Conservation (phyloP, 257 asterid species). For the Solanum bulbocastanum region DNA sequence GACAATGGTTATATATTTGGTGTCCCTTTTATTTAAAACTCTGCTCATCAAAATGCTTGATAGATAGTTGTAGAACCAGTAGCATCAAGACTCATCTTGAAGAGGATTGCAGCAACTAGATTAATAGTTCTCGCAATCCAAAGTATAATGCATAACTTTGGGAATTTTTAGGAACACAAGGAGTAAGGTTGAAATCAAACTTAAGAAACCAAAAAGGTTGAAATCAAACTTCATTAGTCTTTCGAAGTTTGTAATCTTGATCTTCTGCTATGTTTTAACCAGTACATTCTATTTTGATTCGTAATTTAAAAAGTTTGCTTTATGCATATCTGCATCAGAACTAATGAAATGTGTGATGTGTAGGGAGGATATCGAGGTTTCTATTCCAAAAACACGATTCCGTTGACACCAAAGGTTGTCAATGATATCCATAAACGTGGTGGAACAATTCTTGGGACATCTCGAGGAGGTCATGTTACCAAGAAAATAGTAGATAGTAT, state of each 20-base stretch:
- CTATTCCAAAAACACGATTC: constrained; percentile 58
- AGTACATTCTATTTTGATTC: neutral
- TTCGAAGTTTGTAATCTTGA: neutral
- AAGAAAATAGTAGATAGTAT: constrained; percentile 88
- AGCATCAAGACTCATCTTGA: neutral
- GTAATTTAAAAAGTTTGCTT: neutral
- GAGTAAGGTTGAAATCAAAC: neutral
- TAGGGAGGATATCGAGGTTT: constrained; percentile 90
- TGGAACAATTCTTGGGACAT: constrained; percentile 80
- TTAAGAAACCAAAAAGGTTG: neutral
- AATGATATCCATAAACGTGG: constrained; percentile 90
- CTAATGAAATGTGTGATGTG: constrained; percentile 12
- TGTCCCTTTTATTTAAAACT: neutral
- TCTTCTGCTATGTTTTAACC: neutral
- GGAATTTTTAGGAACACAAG: neutral
- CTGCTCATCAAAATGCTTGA: neutral
- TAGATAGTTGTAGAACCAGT: neutral
- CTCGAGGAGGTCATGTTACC: constrained; percentile 73
- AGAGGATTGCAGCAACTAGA: neutral
- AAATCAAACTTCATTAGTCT: neutral
- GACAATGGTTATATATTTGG: neutral
- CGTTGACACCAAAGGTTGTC: constrained; percentile 60
- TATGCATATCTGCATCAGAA: neutral
- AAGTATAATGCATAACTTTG: neutral
- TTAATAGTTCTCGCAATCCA: neutral